phyloP scores from a whole-genome alignment of 2,329 filamentous ascomycete species.

The Aspergillus pseudotamarii region DNA sequence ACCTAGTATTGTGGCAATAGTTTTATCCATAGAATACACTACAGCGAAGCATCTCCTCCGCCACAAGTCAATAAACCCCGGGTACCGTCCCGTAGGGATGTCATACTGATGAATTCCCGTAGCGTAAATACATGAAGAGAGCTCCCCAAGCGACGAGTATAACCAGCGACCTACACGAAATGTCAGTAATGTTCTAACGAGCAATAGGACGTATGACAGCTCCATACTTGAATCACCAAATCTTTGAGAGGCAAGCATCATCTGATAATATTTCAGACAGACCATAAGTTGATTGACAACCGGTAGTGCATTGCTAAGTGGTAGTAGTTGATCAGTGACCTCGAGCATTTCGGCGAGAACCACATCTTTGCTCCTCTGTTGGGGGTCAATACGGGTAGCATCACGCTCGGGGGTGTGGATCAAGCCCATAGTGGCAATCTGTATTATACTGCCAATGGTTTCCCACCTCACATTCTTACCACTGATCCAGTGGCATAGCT shows the following conservation, averaged over 20 bases:
- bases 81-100: not conserved
- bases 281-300: conserved; percentile 4
- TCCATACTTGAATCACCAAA: conserved; percentile 7
- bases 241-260: not conserved
- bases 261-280: conserved; percentile 3
- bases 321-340: not conserved
- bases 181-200: not conserved
- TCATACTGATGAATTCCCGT: not conserved
- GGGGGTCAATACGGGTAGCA: not conserved
- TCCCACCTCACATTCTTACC: not conserved
- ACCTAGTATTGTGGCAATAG: conserved; percentile 4
- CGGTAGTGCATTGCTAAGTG: not conserved
- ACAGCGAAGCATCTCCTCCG: not conserved
- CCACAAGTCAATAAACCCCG: conserved; percentile 5
- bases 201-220: not conserved
- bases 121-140: not conserved
- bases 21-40: conserved; percentile 6
- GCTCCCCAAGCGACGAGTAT: not conserved
- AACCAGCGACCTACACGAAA: not conserved
- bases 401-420: not conserved
- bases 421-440: not conserved
- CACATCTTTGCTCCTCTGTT: not conserved
- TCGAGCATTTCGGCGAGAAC: not conserved
- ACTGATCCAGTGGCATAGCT: not conserved
- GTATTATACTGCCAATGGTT: not conserved